Evolutionary conservation across 2,329 filamentous ascomycete genomes (phyloP).

Genomic region (Coniosporium tulheliwenetii): DNA sequence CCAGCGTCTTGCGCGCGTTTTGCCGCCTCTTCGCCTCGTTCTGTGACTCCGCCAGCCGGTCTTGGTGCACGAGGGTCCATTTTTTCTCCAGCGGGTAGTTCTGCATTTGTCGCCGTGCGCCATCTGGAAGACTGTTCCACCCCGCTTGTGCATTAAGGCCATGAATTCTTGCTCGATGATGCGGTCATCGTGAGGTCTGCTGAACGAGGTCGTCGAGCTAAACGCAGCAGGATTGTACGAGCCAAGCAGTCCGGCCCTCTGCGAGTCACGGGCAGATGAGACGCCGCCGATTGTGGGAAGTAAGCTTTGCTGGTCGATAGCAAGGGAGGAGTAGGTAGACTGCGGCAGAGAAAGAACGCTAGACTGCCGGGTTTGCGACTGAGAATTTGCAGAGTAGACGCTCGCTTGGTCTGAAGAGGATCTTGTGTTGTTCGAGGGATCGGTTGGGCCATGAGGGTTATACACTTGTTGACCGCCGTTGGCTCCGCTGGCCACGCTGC

Average conservation of each 20-base stretch:
- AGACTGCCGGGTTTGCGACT: constrained; percentile 41
- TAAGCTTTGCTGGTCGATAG: constrained; percentile 21
- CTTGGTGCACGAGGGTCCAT: constrained; percentile 93
- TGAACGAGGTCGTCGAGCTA: constrained; percentile 33
- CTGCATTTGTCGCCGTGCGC: constrained; percentile 88
- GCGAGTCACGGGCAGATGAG: constrained; percentile 10
- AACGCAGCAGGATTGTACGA: constrained; percentile 29
- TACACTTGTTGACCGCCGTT: constrained; percentile 16
- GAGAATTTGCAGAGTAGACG: constrained; percentile 38
- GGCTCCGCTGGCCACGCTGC: constrained; percentile 1
- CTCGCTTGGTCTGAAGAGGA: constrained; percentile 50
- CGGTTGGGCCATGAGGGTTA: background rate
- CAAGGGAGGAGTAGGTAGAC: constrained; percentile 31
- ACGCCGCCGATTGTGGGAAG: constrained; percentile 12
- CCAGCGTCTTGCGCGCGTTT: constrained; percentile 50
- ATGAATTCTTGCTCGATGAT: constrained; percentile 84
- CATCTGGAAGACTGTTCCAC: constrained; percentile 92
- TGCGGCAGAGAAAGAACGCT: constrained; percentile 39
- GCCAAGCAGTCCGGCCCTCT: constrained; percentile 22
- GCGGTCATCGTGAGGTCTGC: constrained; percentile 63
- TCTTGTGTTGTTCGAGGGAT: constrained; percentile 20
- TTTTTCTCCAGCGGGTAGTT: constrained; percentile 91
- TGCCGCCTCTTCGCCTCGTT: constrained; percentile 80
- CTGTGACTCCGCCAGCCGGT: constrained; percentile 83
- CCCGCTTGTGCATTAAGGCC: constrained; percentile 90